phyloP scores from a whole-genome alignment of 2,329 filamentous ascomycete species.

The Paraphaeosphaeria minitans region DNA sequence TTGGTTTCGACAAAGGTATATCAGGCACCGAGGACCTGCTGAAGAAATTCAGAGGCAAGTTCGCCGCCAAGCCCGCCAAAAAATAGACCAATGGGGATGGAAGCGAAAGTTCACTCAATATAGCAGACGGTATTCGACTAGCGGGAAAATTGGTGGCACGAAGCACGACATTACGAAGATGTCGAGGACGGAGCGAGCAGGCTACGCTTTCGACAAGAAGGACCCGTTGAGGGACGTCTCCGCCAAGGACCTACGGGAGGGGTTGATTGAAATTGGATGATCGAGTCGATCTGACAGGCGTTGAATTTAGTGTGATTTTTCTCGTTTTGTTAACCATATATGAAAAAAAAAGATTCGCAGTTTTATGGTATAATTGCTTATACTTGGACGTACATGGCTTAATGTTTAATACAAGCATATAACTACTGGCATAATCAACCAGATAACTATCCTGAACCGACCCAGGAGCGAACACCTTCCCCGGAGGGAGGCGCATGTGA shows the following conservation, averaged over 20 bases:
- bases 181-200: constrained; percentile 17
- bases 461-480: no score
- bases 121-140: neutral
- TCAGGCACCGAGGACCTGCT: constrained; percentile 14
- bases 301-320: neutral
- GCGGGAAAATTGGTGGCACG: constrained; percentile 15
- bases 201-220: constrained; percentile 14
- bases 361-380: no score
- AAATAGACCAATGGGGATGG: constrained; percentile 19
- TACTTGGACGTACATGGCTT: no score
- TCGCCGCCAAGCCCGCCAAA: neutral
- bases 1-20: constrained; percentile 16
- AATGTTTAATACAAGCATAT: no score
- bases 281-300: neutral
- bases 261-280: neutral
- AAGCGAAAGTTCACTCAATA: constrained; percentile 11
- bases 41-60: constrained; percentile 2
- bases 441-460: no score
- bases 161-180: constrained; percentile 23
- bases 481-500: no score
- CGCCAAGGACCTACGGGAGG: constrained; percentile 17
- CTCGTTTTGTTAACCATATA: neutral
- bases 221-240: constrained; percentile 18
- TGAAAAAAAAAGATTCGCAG: no score
- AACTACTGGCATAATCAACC: no score